A percentile compares a stretch with the other conserved stretches of the same genome.
These are phyloP conservation scores for Neurospora tetraspora DNA, from an alignment of 495 filamentous ascomycete species.

Conservation along the genomic window DNA sequence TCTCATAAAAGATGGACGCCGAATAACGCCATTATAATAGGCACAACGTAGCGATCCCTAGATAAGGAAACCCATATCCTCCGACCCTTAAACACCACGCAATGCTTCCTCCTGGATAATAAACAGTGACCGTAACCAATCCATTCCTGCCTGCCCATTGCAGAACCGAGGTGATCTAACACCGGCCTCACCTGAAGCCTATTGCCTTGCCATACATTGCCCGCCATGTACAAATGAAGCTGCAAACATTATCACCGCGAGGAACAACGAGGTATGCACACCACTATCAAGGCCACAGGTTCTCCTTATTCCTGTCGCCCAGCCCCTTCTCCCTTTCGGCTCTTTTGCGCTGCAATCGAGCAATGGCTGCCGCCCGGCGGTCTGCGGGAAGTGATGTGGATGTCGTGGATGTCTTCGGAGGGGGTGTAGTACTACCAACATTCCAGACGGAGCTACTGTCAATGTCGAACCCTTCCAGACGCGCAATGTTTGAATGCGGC, in stretches of 20 bases:
- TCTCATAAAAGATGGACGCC: background rate
- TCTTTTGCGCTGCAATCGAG: constrained; percentile 48
- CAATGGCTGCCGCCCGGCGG: constrained; percentile 51
- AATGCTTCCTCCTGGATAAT: background rate
- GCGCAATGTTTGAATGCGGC: constrained; percentile 29
- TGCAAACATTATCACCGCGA: background rate
- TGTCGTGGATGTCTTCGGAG: constrained; percentile 20
- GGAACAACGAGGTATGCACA: background rate
- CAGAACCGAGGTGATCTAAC: background rate
- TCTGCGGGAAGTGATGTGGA: constrained; percentile 46
- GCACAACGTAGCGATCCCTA: background rate
- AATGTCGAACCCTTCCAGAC: constrained; percentile 22
- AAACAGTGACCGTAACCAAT: background rate
- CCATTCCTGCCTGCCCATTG: background rate
- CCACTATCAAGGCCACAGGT: constrained; percentile 17
- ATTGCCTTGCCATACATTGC: background rate
- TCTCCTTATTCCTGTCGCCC: constrained; percentile 34
- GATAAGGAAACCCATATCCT: background rate
- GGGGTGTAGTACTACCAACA: background rate
- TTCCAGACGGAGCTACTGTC: constrained; percentile 20
- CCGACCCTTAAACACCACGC: background rate
- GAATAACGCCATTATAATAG: background rate
- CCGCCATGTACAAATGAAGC: background rate
- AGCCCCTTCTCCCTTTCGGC: constrained; percentile 25
- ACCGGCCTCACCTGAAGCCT: background rate